Conservation (phyloP, 345 rosid genomes). For the Heritiera littoralis region DNA sequence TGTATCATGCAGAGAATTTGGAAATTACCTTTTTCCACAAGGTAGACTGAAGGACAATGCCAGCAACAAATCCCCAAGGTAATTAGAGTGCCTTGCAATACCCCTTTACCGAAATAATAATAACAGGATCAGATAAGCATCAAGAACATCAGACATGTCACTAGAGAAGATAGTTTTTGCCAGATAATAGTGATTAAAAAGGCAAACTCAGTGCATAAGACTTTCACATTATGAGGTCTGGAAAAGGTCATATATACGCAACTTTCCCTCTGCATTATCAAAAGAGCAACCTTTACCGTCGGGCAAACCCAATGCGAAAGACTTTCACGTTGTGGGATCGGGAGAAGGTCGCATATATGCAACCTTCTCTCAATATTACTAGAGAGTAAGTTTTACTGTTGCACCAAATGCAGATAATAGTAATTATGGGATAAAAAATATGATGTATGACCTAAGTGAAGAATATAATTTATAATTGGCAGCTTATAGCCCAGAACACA, state of each 20-base stretch:
- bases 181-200: neutral
- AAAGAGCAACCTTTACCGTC: too few species aligned
- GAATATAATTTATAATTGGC: too few species aligned
- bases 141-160: neutral
- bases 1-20: neutral
- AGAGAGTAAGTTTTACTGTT: too few species aligned
- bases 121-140: constrained; percentile 15
- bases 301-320: too few species aligned
- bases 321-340: too few species aligned
- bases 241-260: too few species aligned
- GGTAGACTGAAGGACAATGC: constrained; percentile 92
- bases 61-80: constrained; percentile 90
- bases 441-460: neutral
- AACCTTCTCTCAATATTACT: too few species aligned
- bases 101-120: constrained; percentile 56
- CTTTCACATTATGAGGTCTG: too few species aligned
- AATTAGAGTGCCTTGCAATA: constrained; percentile 91
- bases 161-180: neutral
- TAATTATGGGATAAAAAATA: neutral
- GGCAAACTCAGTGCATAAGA: too few species aligned
- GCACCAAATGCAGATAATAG: too few species aligned
- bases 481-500: neutral
- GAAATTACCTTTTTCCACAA: constrained; percentile 72
- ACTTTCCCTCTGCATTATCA: too few species aligned
- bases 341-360: too few species aligned